phyloP scores from a whole-genome alignment of 2,329 filamentous ascomycete species.

The Hawksworthiomyces lignivorus region DNA sequence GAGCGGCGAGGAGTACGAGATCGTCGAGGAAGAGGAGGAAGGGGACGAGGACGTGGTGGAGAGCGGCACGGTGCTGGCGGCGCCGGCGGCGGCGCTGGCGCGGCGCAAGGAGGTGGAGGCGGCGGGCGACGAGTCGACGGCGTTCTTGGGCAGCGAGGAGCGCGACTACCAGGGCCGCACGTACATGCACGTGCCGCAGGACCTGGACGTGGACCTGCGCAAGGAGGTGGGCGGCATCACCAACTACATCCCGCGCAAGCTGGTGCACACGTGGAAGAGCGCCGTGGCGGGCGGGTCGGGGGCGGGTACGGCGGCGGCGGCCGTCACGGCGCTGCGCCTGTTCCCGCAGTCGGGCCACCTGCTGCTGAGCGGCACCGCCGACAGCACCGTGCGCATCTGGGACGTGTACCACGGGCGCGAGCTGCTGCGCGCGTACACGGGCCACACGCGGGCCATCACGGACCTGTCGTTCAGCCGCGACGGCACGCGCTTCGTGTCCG shows the following conservation, averaged over 20 bases:
- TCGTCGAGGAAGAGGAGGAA: conserved; percentile 67
- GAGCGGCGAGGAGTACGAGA: conserved; percentile 57
- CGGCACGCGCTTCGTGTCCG: conserved; percentile 80
- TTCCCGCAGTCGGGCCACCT: conserved; percentile 84
- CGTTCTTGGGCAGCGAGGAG: conserved; percentile 75
- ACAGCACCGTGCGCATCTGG: conserved; percentile 87
- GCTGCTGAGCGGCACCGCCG: conserved; percentile 80
- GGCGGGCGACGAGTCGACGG: conserved; percentile 67
- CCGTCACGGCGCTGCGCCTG: conserved; percentile 83
- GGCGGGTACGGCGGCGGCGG: conserved; percentile 43
- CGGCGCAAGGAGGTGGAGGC: conserved; percentile 52
- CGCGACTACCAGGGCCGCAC: conserved; percentile 92
- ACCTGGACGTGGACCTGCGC: conserved; percentile 75
- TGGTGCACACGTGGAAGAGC: conserved; percentile 81
- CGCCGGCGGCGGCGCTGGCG: conserved; percentile 46
- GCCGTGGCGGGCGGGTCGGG: conserved; percentile 38
- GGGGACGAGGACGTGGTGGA: conserved; percentile 61
- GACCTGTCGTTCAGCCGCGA: conserved; percentile 80
- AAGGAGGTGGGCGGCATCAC: conserved; percentile 74
- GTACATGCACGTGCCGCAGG: conserved; percentile 91
- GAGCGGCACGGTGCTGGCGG: conserved; percentile 53
- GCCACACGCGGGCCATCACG: conserved; percentile 83
- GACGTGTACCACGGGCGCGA: conserved; percentile 88
- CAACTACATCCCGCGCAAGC: conserved; percentile 92
- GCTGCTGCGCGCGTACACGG: conserved; percentile 81